Evolutionary conservation across 1,139 yeast genomes (phyloP), one percentile per base, ranked within the genome.

Genomic region (Yamadazyma dendronema): DNA sequence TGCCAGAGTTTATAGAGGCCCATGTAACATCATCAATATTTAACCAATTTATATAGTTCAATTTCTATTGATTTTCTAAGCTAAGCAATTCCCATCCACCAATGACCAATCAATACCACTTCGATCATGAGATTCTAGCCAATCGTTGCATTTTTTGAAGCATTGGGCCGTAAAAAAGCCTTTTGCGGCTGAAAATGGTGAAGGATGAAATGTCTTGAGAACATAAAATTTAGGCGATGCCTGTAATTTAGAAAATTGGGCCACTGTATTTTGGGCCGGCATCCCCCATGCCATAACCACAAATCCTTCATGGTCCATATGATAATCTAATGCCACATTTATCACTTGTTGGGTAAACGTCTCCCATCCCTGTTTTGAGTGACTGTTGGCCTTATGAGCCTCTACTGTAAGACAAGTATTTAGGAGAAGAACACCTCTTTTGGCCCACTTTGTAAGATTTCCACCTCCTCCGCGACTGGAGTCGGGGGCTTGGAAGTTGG

Each of bases 331-430:
- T 17, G 74, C 76, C 0, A 53, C 47, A 25, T 72, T 64, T 17
- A 89, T 74, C 2, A 81, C 88, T 32, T 76, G 70, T 50, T 79
- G 88, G 0, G 98, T 94, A 57, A 94, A 90, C 28, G 66, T 67
- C 54, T 90, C 97, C 99, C 99, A 94, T 1, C 99, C 99, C 48
- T 72, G 74, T 26, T 81, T 79, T 1, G 96, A 80, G 55, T 94
- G 99, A 19, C 97, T 88, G 49, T 89, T 88, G 12, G 98, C 96
- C 53, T 81, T 79, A 56, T 90, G 97, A 0, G 96, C 96, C 44
- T 84, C 84, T 0, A 94, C 99, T 0, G 98, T 94, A 9, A 94
- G 65, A 37, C 92, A 83, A 0, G 97, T 81, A 62, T 94, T 94
- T 33, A 94, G 73, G 69, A 94, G 63, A 28, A 94, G 65, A 3